Conservation (phyloP, 768 basidiomycete genomes). For the Phlebiopsis gigantea region DNA sequence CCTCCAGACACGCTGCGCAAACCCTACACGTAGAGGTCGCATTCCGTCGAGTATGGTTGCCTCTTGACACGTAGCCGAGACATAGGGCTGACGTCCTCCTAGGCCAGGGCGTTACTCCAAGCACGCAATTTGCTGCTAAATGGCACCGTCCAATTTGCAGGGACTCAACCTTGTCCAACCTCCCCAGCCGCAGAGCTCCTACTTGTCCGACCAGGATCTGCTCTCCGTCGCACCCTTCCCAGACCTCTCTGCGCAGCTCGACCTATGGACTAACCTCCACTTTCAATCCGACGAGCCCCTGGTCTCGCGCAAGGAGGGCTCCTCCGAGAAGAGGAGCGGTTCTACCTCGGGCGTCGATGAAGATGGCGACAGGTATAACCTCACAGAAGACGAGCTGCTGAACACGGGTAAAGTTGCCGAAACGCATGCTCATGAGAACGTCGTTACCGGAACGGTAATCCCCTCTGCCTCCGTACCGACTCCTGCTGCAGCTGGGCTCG, state of each 20-base stretch:
- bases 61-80: not conserved
- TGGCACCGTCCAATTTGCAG: constrained; percentile 63
- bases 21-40: not conserved
- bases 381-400: constrained; percentile 40
- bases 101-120: not conserved
- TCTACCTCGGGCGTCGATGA: constrained; percentile 16
- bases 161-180: constrained; percentile 79
- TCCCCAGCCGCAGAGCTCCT: constrained; percentile 32
- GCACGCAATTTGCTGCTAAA: constrained; percentile 25
- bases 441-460: constrained; percentile 45
- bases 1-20: not conserved
- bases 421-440: constrained; percentile 55
- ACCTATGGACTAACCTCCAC: constrained; percentile 78
- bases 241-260: constrained; percentile 72
- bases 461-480: constrained; percentile 19
- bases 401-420: constrained; percentile 32
- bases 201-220: constrained; percentile 45
- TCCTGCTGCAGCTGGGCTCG: not conserved
- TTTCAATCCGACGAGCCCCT: constrained; percentile 74
- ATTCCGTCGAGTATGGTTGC: not conserved
- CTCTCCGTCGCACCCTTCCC: constrained; percentile 61
- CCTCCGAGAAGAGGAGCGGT: constrained; percentile 20
- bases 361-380: constrained; percentile 29
- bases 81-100: not conserved
- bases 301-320: constrained; percentile 24